Conservation (phyloP, 2,329 filamentous ascomycete species). For the Epichloe brachyelytri region DNA sequence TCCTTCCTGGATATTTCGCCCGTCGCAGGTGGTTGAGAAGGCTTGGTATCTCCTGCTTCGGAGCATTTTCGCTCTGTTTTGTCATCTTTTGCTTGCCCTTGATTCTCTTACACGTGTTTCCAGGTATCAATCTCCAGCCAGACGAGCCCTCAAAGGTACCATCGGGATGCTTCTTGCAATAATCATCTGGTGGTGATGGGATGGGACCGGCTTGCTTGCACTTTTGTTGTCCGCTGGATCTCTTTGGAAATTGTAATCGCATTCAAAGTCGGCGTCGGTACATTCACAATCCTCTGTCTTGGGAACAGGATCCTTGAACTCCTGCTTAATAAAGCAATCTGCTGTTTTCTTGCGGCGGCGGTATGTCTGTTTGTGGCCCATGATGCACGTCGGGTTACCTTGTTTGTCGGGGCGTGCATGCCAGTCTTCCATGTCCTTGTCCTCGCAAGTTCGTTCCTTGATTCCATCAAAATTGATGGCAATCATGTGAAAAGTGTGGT, state of each 20-base stretch:
- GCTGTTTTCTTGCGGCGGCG: slow-evolving; percentile 73
- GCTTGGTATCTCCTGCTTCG: slow-evolving; percentile 35
- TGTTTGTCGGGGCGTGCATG: slow-evolving; percentile 69
- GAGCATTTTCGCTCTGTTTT: slow-evolving; percentile 65
- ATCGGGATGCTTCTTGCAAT: slow-evolving; percentile 52
- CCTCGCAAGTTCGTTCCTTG: slow-evolving; percentile 65
- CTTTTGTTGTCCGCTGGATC: slow-evolving; percentile 47
- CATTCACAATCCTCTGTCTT: slow-evolving; percentile 69
- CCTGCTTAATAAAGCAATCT: slow-evolving; percentile 76
- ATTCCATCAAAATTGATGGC: slow-evolving; percentile 74
- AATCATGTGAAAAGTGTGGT: slow-evolving; percentile 49
- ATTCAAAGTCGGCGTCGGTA: slow-evolving; percentile 78
- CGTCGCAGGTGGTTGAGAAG: slow-evolving; percentile 37
- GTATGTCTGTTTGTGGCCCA: slow-evolving; percentile 91
- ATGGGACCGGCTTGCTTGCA: slow-evolving; percentile 56
- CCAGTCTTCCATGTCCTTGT: slow-evolving; percentile 79
- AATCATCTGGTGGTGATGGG: slow-evolving; percentile 56
- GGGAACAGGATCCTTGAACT: slow-evolving; percentile 67
- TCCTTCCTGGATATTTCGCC: slow-evolving; percentile 53
- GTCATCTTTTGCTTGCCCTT: slow-evolving; percentile 52
- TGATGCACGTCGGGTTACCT: slow-evolving; percentile 73
- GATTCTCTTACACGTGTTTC: slow-evolving; percentile 55
- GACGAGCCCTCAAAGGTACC: slow-evolving; percentile 75
- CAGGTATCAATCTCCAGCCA: slow-evolving; percentile 85
- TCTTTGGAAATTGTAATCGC: slow-evolving; percentile 80